phyloP scores from a whole-genome alignment of 73 alveolate genomes.

The Halteria grandinella region DNA sequence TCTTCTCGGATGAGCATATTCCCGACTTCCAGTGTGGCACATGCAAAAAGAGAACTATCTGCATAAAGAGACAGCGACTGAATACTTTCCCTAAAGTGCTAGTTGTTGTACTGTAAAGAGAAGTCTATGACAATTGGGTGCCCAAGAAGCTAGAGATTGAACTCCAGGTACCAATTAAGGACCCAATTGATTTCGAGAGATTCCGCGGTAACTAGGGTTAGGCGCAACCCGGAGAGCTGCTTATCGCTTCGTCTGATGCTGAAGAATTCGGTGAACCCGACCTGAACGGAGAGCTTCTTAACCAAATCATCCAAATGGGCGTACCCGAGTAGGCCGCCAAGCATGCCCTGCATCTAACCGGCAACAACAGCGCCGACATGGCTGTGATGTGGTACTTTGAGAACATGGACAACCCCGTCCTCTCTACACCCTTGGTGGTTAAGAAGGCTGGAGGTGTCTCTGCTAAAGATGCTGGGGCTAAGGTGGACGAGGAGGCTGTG shows the following conservation, averaged over 20 bases:
- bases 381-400: conserved; percentile 93
- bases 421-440: conserved; percentile 75
- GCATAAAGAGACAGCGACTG: conserved; percentile 80
- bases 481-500: conserved; percentile 55
- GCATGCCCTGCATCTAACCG: conserved; percentile 87
- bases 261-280: conserved; percentile 74
- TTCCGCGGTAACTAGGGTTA: conserved; percentile 70
- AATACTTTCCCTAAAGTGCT: conserved; percentile 87
- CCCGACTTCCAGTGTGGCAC: conserved; percentile 83
- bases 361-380: conserved; percentile 80
- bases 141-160: conserved; percentile 95
- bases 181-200: conserved; percentile 75
- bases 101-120: conserved; percentile 88
- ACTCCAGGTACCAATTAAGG: conserved; percentile 66
- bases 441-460: conserved; percentile 77
- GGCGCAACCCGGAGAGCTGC: conserved; percentile 71
- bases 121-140: conserved; percentile 96
- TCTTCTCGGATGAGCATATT: conserved; percentile 85
- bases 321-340: conserved; percentile 93
- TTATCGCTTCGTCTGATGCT: conserved; percentile 74
- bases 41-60: conserved; percentile 80
- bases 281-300: conserved; percentile 80
- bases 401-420: conserved; percentile 88
- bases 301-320: conserved; percentile 90
- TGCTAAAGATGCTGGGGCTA: conserved; percentile 56